Conservation (phyloP, 2,329 filamentous ascomycete species). For the Penicillium sp. region DNA sequence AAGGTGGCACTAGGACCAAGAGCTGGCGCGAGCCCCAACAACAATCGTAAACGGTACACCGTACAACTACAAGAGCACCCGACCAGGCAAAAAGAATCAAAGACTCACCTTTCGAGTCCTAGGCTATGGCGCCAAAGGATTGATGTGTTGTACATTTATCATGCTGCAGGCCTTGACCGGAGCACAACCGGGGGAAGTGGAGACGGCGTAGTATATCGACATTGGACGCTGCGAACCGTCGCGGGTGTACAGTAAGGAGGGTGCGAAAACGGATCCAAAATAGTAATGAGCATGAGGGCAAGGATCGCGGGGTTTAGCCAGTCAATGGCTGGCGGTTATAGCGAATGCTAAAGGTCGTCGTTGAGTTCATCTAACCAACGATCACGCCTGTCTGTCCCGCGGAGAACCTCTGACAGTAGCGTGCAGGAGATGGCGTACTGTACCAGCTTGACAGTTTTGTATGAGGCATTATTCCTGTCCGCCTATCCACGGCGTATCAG, state of each 20-base stretch:
- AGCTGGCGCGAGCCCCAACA: background rate
- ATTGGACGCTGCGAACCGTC: background rate
- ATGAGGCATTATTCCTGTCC: constrained; percentile 25
- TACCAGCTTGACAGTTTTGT: background rate
- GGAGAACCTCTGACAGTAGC: too few species aligned
- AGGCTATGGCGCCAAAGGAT: background rate
- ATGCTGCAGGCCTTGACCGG: constrained; percentile 9
- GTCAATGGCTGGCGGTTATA: background rate
- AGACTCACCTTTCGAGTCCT: background rate
- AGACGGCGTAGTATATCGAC: background rate
- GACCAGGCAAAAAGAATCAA: background rate
- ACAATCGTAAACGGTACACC: background rate
- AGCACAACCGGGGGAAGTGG: constrained; percentile 18
- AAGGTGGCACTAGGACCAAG: constrained; percentile 8
- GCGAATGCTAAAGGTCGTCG: background rate
- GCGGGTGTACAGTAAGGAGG: background rate
- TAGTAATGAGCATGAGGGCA: background rate
- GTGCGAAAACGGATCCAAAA: background rate
- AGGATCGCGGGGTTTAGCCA: background rate
- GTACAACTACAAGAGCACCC: background rate
- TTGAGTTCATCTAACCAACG: too few species aligned
- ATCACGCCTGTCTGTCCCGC: background rate
- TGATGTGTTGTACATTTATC: background rate
- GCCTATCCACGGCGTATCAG: constrained; percentile 6
- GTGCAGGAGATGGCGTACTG: background rate